Conservation (phyloP, 768 basidiomycete genomes). For the Exsudoporus frostii region DNA sequence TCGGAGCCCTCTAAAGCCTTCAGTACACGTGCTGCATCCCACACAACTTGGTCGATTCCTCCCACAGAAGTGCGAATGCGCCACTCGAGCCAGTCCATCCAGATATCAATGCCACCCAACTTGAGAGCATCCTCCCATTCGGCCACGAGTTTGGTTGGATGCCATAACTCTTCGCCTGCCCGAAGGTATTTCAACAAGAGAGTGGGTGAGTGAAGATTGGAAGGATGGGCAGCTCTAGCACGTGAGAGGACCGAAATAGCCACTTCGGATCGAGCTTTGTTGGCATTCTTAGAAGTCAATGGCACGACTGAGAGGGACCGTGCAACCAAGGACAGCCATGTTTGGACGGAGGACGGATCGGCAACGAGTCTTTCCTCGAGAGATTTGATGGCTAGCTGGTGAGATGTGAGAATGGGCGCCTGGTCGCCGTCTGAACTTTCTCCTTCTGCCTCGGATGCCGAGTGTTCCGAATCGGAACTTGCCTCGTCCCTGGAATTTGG, state of each 20-base stretch:
- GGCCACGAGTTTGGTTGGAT: conserved; percentile 44
- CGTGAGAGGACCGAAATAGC: conserved; percentile 63
- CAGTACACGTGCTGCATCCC: conserved; percentile 49
- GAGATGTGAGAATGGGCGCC: conserved; percentile 41
- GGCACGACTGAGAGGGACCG: conserved; percentile 64
- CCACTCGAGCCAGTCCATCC: conserved; percentile 84
- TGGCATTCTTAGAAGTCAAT: conserved; percentile 61
- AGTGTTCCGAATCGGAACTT: conserved; percentile 35
- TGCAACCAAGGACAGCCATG: conserved; percentile 64
- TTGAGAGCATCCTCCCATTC: conserved; percentile 72
- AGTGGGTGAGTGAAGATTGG: conserved; percentile 45
- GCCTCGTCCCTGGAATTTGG: conserved; percentile 40
- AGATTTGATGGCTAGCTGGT: conserved; percentile 55
- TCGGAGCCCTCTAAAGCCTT: conserved; percentile 38
- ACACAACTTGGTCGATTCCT: conserved; percentile 52
- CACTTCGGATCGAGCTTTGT: conserved; percentile 67
- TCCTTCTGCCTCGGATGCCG: conserved; percentile 28
- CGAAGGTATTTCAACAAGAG: conserved; percentile 65
- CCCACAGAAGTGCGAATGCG: conserved; percentile 46
- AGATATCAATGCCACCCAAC: conserved; percentile 53
- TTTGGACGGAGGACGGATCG: conserved; percentile 50
- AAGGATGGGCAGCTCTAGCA: conserved; percentile 55
- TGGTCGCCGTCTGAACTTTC: conserved; percentile 37
- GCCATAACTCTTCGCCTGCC: conserved; percentile 73
- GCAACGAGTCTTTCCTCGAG: conserved; percentile 53